Conservation (phyloP, 2,329 filamentous ascomycete genomes). For the Penicillium italicum region DNA sequence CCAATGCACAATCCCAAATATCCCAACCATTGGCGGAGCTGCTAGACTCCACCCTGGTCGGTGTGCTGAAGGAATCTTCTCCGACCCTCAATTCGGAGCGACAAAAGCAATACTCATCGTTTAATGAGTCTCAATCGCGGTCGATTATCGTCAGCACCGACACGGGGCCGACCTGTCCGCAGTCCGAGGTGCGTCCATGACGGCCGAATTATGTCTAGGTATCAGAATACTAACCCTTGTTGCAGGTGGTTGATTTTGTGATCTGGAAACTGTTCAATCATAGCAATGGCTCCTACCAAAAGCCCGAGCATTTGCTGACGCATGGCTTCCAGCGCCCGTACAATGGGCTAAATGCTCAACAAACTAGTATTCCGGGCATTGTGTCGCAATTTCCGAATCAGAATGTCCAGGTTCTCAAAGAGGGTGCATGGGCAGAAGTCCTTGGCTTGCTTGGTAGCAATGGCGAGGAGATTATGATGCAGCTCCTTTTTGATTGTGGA, state of each 20-base stretch:
- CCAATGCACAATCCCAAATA: slow-evolving; percentile 3
- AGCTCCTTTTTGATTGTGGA: slow-evolving; percentile 71
- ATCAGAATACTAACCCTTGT: slow-evolving; percentile 3
- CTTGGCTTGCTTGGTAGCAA: slow-evolving; percentile 69
- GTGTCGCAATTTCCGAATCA: slow-evolving; percentile 63
- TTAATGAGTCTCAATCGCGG: slow-evolving; percentile 58
- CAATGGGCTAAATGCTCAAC: slow-evolving; percentile 32
- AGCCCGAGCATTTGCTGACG: slow-evolving; percentile 72
- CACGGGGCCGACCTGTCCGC: slow-evolving; percentile 49
- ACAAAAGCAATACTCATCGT: slow-evolving; percentile 56
- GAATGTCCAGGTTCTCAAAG: slow-evolving; percentile 66
- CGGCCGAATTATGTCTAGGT: slow-evolving; percentile 2
- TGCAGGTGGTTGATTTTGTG: slow-evolving; percentile 69
- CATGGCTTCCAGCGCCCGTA: slow-evolving; percentile 66
- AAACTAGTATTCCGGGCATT: slow-evolving; percentile 62
- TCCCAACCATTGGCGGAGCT: slow-evolving; percentile 48
- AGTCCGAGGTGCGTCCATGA: slow-evolving; percentile 57
- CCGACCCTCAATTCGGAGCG: slow-evolving; percentile 37
- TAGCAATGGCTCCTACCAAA: slow-evolving; percentile 43
- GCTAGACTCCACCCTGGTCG: slow-evolving; percentile 69
- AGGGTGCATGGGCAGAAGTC: slow-evolving; percentile 69
- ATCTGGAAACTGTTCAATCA: slow-evolving; percentile 73
- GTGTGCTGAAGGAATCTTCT: slow-evolving; percentile 42
- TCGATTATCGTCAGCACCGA: slow-evolving; percentile 35
- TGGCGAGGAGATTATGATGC: slow-evolving; percentile 73